Evolutionary conservation across 1,284 basidiomycete genomes (phyloP), one percentile per base, ranked within the genome.

Genomic region (Cystobasidium slooffiae): DNA sequence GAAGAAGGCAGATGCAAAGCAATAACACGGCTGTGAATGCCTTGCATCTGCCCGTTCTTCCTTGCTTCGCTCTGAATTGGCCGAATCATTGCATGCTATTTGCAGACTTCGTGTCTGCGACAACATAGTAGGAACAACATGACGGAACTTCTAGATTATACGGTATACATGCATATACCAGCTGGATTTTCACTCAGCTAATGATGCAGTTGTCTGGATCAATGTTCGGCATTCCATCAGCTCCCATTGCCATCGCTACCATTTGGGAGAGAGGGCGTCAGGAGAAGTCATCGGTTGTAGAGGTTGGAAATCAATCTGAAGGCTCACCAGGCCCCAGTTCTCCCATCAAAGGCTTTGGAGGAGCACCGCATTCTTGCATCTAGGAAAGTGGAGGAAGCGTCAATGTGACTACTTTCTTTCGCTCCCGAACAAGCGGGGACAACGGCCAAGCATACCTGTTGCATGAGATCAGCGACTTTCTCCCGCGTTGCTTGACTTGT

Each of bases 291-390:
- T 61, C 31, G 31, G 31, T 63, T 16, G n/a, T 20, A 58, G 4
- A 39, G 14, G 6, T 20, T 4, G 22, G 8, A 16, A 31, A 31
- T 14, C 5, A 10, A 9, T 16, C 4, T 3, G 31, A 44, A 22
- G 24, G n/a, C 58, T 62, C 18, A 72, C 90, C 93, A 4, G 92
- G 88, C 0, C 94, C 94, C 78, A 97, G 86, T 5, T 92, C 89
- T 1, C 95, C 96, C 88, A 97, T 93, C 69, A 98, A 88, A 81
- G 95, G 93, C 64, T 88, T 83, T 0, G 95, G 95, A 0, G 95
- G 95, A 12, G 92, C 88, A 2, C 96, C 95, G 74, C 90, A 86
- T 43, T 86, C 86, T 86, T 95, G 93, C 87, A 96, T 88, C 90
- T 94, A 79, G 10, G 41, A 20, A 10, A 41, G n/a, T 49, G 44